phyloP scores from a whole-genome alignment of 2,329 filamentous ascomycete genomes.

The Penicillium verrucosum region DNA sequence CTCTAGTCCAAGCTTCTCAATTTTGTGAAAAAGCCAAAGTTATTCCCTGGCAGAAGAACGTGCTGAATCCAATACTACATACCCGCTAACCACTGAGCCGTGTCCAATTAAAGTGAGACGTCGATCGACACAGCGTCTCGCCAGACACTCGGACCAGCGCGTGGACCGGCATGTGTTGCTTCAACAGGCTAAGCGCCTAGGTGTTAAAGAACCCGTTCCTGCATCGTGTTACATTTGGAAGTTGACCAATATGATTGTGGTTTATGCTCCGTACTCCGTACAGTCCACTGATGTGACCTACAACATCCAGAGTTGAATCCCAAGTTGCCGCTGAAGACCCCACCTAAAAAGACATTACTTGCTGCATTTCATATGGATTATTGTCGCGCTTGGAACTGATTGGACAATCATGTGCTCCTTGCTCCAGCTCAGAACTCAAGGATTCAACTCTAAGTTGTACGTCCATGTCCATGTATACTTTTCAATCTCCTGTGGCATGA shows the following conservation, averaged over 20 bases:
- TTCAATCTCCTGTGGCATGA: not conserved
- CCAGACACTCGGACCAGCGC: conserved; percentile 14
- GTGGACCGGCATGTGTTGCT: conserved; percentile 14
- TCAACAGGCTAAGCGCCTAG: conserved; percentile 12
- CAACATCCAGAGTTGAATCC: too few relatives aligned
- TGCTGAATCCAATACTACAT: conserved; percentile 3
- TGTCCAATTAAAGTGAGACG: conserved; percentile 11
- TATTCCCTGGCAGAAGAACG: not conserved
- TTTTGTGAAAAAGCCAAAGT: not conserved
- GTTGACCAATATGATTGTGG: conserved; percentile 5
- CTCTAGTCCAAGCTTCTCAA: conserved; percentile 3
- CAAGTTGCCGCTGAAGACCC: not conserved
- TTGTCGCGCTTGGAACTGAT: not conserved
- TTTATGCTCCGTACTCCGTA: not conserved
- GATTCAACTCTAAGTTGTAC: not conserved
- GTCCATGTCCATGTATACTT: not conserved
- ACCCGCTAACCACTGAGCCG: conserved; percentile 1
- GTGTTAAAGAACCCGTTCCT: conserved; percentile 2
- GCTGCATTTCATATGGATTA: not conserved
- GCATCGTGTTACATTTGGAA: conserved; percentile 6
- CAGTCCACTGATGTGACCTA: too few relatives aligned
- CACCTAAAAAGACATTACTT: not conserved
- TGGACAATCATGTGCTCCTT: not conserved
- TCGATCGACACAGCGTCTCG: conserved; percentile 8
- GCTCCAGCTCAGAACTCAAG: not conserved